Evolutionary conservation across 2,329 filamentous ascomycete species (phyloP), one percentile per base, ranked within the genome.

Genomic region (Thermochaetoides dissita): DNA sequence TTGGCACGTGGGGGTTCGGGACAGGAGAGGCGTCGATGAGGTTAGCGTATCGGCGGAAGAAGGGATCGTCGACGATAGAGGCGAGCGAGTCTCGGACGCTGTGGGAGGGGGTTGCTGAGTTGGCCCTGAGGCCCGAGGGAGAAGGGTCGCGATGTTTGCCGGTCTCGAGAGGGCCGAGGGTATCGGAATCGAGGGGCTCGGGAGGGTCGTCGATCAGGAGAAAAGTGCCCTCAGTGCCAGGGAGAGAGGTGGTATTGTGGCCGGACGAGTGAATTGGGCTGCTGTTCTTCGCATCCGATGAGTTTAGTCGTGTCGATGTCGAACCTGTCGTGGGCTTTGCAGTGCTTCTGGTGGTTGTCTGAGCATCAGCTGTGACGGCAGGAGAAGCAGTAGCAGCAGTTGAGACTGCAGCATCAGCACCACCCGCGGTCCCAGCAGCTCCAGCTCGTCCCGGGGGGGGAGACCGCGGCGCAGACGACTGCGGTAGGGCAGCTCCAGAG

Each of bases 11-110:
- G 17, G 17, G 17, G 17, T 24, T 24, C 17, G 17, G 17, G 5
- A 5, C 17, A 24, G 17, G 17, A 24, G 17, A 24, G 17, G 17
- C 17, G 17, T 24, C 17, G 5, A 24, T 24, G 17, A 24, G 17
- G 17, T 24, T 24, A 24, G 17, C 17, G 17, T 24, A 66, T 48
- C 63, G 64, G 51, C 66, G 64, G 58, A 72, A 70, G 55, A 74
- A 72, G 30, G 68, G 68, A 49, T 74, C 70, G 63, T 75, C 68
- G 53, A 71, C 59, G 46, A 74, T 69, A 45, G 69, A 73, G 39
- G 63, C 57, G 48, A 73, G 59, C 11, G 71, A 76, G 51, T 69
- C 66, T 46, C 68, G 63, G 51, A 59, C 57, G 40, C 50, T 24
- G 17, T 24, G 17, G 5, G 17, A 24, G 17, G 17, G 17, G 17